phyloP scores from a whole-genome alignment of 768 basidiomycete genomes.

The Glaciozyma antarctica region DNA sequence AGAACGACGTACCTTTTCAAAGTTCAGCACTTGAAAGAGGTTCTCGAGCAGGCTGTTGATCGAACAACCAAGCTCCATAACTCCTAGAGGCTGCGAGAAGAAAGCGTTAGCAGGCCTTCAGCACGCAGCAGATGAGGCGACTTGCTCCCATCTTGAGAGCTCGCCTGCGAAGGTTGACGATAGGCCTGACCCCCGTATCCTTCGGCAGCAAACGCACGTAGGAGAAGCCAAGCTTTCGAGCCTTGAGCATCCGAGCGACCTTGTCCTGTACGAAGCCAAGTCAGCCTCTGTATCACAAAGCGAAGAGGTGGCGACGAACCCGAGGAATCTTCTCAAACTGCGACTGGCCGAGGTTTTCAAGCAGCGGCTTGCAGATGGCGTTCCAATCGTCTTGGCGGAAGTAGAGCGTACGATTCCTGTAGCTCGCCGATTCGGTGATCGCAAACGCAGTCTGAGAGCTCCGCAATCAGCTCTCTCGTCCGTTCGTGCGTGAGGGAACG shows the following conservation, averaged over 20 bases:
- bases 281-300: neutral
- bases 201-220: slow-evolving; percentile 85
- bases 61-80: slow-evolving; percentile 48
- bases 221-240: slow-evolving; percentile 68
- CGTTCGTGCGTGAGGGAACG: slow-evolving; percentile 23
- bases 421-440: slow-evolving; percentile 80
- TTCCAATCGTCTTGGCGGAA: slow-evolving; percentile 94
- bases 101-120: neutral
- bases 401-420: slow-evolving; percentile 71
- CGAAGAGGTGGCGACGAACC: slow-evolving; percentile 42
- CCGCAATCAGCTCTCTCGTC: neutral
- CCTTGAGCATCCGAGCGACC: slow-evolving; percentile 57
- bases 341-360: slow-evolving; percentile 58
- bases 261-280: slow-evolving; percentile 36
- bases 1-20: slow-evolving; percentile 58
- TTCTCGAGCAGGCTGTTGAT: slow-evolving; percentile 81
- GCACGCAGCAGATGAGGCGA: neutral
- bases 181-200: slow-evolving; percentile 86
- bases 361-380: slow-evolving; percentile 66
- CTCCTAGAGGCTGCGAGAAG: neutral
- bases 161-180: slow-evolving; percentile 67
- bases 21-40: slow-evolving; percentile 76
- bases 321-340: slow-evolving; percentile 63
- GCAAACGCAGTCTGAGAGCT: slow-evolving; percentile 73
- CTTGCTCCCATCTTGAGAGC: slow-evolving; percentile 31